phyloP scores from a whole-genome alignment of 2,329 filamentous ascomycete genomes.

The Cylindrodendrum hubeiense region DNA sequence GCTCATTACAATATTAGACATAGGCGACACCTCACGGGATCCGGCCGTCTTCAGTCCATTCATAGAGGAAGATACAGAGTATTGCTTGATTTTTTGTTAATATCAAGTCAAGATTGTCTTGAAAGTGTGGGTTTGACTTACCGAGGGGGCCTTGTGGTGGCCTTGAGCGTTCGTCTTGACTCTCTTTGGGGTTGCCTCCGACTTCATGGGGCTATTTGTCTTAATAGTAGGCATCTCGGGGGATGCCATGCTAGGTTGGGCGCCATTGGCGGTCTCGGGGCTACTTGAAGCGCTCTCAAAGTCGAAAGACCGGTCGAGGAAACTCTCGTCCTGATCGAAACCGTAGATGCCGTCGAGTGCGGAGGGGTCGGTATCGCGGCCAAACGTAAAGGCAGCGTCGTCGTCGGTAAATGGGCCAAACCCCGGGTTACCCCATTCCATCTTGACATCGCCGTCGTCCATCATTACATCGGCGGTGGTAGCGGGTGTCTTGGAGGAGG shows the following conservation, averaged over 20 bases:
- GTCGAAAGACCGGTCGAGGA: slow-evolving; percentile 65
- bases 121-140: slow-evolving; percentile 44
- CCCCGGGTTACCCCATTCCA: slow-evolving; percentile 57
- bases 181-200: slow-evolving; percentile 40
- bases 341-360: slow-evolving; percentile 47
- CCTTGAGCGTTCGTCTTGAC: slow-evolving; percentile 52
- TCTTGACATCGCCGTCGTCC: slow-evolving; percentile 55
- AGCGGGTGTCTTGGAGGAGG: slow-evolving; percentile 58
- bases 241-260: slow-evolving; percentile 54
- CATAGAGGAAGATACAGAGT: slow-evolving; percentile 64
- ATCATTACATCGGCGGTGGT: slow-evolving; percentile 58
- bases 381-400: slow-evolving; percentile 52
- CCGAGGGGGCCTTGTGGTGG: slow-evolving; percentile 52
- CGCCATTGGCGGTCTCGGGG: slow-evolving; percentile 54
- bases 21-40: slow-evolving; percentile 68
- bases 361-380: slow-evolving; percentile 41
- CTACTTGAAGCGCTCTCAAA: slow-evolving; percentile 71
- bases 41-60: slow-evolving; percentile 59
- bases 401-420: slow-evolving; percentile 53
- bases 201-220: slow-evolving; percentile 46
- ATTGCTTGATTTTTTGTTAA: slow-evolving; percentile 59
- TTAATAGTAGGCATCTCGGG: slow-evolving; percentile 57
- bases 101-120: background rate
- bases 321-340: slow-evolving; percentile 56
- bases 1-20: slow-evolving; percentile 64